Base-by-base conservation (phyloP, 2,329 filamentous ascomycete species). In the Fusarium penzigii region DNA sequence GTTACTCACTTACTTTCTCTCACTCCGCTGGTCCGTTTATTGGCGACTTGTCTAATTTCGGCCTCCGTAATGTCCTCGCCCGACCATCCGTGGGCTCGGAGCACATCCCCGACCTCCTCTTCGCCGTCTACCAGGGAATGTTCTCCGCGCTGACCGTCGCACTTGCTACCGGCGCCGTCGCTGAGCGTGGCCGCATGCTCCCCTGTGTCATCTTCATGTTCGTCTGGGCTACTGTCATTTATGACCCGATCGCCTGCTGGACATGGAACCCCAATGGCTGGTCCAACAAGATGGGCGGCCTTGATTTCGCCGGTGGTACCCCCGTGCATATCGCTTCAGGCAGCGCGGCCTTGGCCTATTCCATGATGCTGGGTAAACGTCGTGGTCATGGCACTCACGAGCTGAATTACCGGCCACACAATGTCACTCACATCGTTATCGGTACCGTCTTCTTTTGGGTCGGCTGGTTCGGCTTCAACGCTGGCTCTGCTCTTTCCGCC, bases 381-480 rank as follows among this genome's bases (percentile, higher is more conserved):
- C 81, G 86, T 55, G 91, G 91, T 17, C 90, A 95, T 69, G 89
- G 90, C 45, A 95, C 90, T 29, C 87, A 92, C 68, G 90, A 93
- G 70, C 79, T 96, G 64, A 95, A 95, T 75, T 96, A 93, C 72
- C 88, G 92, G 46, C 92, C 92, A 10, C 92, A 96, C 77, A 96
- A 96, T 65, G 90, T 95, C 43, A 94, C 91, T 5, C 90, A 95
- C 70, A 92, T 96, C 62, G 90, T 96, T 47, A 88, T 95, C 50
- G 92, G 92, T 29, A 96, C 92, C 3, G 90, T 96, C 43, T 96
- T 96, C 75, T 85, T 96, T 14, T 96, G 92, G 91, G 89, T 96
- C 14, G 92, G 92, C 48, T 96, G 91, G 92, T 95, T 96, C 66
- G 92, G 92, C 44, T 96, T 96, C 84, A 96, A 96, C 65, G 90